Conservation (phyloP, 2,329 filamentous ascomycete genomes). For the Didymella exigua region DNA sequence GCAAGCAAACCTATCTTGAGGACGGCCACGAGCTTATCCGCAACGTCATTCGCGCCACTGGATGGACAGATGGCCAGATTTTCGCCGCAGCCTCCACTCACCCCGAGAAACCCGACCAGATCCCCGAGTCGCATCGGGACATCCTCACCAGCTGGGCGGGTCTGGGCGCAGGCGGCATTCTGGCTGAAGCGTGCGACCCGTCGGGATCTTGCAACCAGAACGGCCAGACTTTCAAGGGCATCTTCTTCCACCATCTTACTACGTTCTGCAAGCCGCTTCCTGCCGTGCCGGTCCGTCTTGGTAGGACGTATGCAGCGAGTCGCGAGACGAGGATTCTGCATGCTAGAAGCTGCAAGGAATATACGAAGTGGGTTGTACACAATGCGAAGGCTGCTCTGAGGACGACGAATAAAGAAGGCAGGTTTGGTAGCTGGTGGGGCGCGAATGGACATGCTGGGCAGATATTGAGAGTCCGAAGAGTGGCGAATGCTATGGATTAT, state of each 20-base stretch:
- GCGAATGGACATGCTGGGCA: neutral
- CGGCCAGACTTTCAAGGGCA: conserved; percentile 88
- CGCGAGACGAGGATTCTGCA: conserved; percentile 54
- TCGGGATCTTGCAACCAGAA: conserved; percentile 78
- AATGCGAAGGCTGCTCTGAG: conserved; percentile 76
- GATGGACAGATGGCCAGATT: conserved; percentile 61
- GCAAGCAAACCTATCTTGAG: conserved; percentile 70
- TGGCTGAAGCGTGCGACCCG: conserved; percentile 85
- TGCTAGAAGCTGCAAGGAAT: conserved; percentile 65
- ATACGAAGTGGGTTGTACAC: conserved; percentile 75
- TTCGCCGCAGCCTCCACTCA: neutral
- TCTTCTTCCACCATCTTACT: conserved; percentile 88
- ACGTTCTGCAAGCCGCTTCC: conserved; percentile 75
- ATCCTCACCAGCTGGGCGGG: conserved; percentile 65
- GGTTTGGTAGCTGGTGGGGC: conserved; percentile 90
- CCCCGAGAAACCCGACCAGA: neutral
- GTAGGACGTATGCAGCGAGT: conserved; percentile 51
- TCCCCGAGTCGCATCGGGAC: conserved; percentile 10
- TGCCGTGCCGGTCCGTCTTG: conserved; percentile 50
- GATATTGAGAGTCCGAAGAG: neutral
- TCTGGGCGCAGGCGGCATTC: conserved; percentile 76
- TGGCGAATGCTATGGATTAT: conserved; percentile 20
- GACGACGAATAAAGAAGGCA: conserved; percentile 70
- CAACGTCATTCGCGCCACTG: conserved; percentile 77
- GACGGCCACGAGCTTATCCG: conserved; percentile 81